A percentile compares a stretch with the other conserved stretches of the same genome.
Conservation (phyloP, 2,329 filamentous ascomycete genomes). For the Dothistroma septosporum region DNA sequence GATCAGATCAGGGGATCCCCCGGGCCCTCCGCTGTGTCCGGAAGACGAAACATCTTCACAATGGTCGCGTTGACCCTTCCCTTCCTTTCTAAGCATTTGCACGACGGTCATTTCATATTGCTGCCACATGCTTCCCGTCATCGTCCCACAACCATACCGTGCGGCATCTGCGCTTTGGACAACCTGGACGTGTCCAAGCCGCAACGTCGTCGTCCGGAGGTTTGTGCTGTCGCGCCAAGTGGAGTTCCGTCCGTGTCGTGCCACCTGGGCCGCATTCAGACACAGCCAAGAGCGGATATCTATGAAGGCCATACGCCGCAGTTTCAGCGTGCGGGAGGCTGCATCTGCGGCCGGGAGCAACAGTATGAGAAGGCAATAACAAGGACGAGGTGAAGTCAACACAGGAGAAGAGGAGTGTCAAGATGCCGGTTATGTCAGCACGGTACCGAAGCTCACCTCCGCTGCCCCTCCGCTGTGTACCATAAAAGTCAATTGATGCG, state of each 20-base stretch:
- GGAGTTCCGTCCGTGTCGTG: neutral
- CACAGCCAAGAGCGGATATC: neutral
- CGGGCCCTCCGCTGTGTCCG: too few species aligned
- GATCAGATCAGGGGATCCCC: neutral
- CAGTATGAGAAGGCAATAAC: neutral
- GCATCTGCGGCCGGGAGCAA: neutral
- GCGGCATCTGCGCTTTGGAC: neutral
- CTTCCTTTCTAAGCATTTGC: neutral
- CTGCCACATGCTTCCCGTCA: neutral
- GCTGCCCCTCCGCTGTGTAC: neutral
- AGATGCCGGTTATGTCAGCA: neutral
- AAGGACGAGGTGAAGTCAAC: neutral
- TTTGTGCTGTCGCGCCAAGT: neutral
- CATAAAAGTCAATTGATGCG: neutral
- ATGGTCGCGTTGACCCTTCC: neutral
- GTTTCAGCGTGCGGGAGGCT: slow-evolving; percentile 3
- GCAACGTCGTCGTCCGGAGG: neutral
- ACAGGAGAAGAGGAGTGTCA: neutral
- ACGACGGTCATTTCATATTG: neutral
- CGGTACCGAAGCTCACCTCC: neutral
- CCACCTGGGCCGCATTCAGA: neutral
- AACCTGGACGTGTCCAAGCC: neutral
- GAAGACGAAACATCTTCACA: neutral
- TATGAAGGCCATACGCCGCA: neutral
- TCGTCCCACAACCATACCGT: neutral